Base-by-base conservation (phyloP, 768 basidiomycete genomes). In the Gyrodon lividus region DNA sequence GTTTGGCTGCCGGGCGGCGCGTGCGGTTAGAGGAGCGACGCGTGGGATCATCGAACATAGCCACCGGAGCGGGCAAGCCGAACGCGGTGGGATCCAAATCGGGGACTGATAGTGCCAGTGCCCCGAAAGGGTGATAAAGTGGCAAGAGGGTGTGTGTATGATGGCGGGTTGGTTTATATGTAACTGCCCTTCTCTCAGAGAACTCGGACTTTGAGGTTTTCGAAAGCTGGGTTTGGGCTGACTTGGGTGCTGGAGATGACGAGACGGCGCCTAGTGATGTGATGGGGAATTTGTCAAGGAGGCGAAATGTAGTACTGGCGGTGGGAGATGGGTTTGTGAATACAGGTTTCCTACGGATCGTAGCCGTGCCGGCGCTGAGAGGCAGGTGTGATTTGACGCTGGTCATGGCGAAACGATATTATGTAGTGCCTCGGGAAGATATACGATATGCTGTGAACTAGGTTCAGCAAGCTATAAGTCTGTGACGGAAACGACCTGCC, bases 61-160 rank as follows among this genome's bases (percentile, higher is more conserved):
- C 71, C 56, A 76, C 61, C 33, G 75, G 76, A 45, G 73, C 69
- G 40, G 81, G 79, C 46, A 85, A 73, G 47, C 85, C 85, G 61
- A 83, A 78, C 28, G 67, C 60, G 16, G 73, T 67, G 7, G 84
- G 79, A 62, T 85, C 80, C 43, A 87, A 76, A 49, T 79, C 79
- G 4, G 84, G 84, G 48, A 86, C 75, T 6, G 86, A 86, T 60
- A 80, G 74, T 34, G 86, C 85, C 34, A 87, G 73, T 9, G 67
- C 64, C 3, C 84, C 85, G 28, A 81, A 69, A 23, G 86, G 86
- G 61, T 87, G 86, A 60, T 87, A 87, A 40, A 88, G 67, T 19
- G 86, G 84, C 34, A 87, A 72, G 23, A 77, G 72, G 5, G 76
- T 72, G 7, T 57, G 61, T 57, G 71, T 68, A 47, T 66, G 60